phyloP scores from a whole-genome alignment of 805 yeast species.

The Zygosaccharomyces bailii region DNA sequence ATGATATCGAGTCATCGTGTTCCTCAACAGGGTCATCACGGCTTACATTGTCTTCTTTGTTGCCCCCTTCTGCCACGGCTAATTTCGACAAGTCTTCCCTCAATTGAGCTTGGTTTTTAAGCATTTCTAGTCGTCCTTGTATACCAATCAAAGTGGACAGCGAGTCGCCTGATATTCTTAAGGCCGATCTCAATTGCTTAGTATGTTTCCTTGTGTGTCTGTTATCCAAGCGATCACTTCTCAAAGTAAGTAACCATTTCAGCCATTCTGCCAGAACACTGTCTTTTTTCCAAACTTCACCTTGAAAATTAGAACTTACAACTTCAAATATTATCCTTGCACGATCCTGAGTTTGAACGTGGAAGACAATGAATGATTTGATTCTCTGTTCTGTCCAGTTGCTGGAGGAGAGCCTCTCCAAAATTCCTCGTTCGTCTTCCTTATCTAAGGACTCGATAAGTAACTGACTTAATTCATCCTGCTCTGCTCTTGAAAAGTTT shows the following conservation, averaged over 20 bases:
- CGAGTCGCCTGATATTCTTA: constrained; percentile 53
- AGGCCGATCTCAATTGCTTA: constrained; percentile 53
- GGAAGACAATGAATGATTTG: constrained; percentile 35
- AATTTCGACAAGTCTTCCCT: constrained; percentile 50
- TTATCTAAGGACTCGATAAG: constrained; percentile 33
- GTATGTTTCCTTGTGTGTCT: constrained; percentile 40
- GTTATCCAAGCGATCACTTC: constrained; percentile 43
- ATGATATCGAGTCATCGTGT: constrained; percentile 35
- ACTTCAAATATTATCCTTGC: constrained; percentile 45
- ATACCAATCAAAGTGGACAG: constrained; percentile 70
- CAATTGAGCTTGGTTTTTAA: constrained; percentile 70
- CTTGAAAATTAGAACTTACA: constrained; percentile 45
- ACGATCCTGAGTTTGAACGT: constrained; percentile 40
- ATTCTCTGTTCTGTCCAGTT: constrained; percentile 32
- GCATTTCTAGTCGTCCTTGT: constrained; percentile 80
- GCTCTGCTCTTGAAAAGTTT: constrained; percentile 26
- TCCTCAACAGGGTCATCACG: constrained; percentile 39
- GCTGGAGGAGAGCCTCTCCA: constrained; percentile 22
- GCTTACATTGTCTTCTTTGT: constrained; percentile 33
- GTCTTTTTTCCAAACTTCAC: constrained; percentile 28
- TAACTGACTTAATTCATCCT: constrained; percentile 26
- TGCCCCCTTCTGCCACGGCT: constrained; percentile 34
- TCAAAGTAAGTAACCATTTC: constrained; percentile 70
- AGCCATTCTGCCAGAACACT: constrained; percentile 56
- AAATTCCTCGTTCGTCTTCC: constrained; percentile 29